A percentile compares a stretch with the other conserved stretches of the same genome.
Evolutionary conservation across 192 early-diverging fungal species (phyloP).

Genomic region (Mycoemilia scoparia): DNA sequence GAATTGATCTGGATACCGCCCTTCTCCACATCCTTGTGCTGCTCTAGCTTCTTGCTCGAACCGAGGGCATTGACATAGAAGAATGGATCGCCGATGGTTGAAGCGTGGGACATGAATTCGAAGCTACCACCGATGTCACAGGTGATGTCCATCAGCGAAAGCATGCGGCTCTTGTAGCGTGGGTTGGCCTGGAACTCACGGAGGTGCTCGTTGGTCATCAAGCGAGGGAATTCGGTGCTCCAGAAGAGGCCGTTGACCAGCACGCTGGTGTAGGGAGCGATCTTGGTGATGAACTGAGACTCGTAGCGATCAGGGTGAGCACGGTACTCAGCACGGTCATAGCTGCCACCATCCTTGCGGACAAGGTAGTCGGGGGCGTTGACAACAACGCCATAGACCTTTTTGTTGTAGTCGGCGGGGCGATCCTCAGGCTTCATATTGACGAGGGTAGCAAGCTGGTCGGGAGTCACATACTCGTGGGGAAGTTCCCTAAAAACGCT

Average conservation of each 20-base stretch:
- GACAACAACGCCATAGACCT: conserved; percentile 46
- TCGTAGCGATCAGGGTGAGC: conserved; percentile 57
- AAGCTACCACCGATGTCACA: conserved; percentile 89
- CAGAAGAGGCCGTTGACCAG: conserved; percentile 92
- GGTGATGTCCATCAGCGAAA: conserved; percentile 77
- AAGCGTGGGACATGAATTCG: conserved; percentile 82
- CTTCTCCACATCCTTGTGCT: conserved; percentile 59
- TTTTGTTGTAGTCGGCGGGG: conserved; percentile 45
- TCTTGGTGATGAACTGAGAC: conserved; percentile 64
- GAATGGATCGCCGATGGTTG: conserved; percentile 78
- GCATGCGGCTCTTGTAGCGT: conserved; percentile 48
- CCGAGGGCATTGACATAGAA: conserved; percentile 79
- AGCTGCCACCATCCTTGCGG: conserved; percentile 45
- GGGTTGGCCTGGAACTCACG: conserved; percentile 42
- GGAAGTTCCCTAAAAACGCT: conserved; percentile 82
- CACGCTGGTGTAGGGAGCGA: conserved; percentile 81
- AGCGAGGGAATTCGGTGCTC: conserved; percentile 66
- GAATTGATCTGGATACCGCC: conserved; percentile 91
- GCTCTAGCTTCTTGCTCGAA: conserved; percentile 21
- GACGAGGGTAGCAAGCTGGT: conserved; percentile 40
- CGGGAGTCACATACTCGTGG: conserved; percentile 67
- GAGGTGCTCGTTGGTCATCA: conserved; percentile 77
- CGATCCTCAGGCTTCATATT: conserved; percentile 35
- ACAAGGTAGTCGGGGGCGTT: conserved; percentile 64
- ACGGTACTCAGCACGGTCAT: conserved; percentile 49